phyloP scores from a whole-genome alignment of 2,329 filamentous ascomycete species.

The Stachybotrys elegans region DNA sequence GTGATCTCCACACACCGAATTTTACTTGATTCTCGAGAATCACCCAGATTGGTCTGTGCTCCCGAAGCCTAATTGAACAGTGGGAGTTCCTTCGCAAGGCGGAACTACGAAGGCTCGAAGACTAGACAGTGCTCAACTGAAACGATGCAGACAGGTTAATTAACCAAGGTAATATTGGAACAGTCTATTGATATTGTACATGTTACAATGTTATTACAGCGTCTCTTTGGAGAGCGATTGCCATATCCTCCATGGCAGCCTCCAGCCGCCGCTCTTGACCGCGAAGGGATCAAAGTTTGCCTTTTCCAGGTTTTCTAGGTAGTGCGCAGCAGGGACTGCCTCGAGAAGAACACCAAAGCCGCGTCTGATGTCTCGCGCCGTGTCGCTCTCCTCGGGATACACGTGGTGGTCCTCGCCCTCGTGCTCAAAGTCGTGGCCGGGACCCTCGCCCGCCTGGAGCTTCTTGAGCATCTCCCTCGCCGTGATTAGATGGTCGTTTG shows the following conservation, averaged over 20 bases:
- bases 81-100: too few relatives aligned
- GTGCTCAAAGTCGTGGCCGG: conserved; percentile 87
- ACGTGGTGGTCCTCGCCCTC: conserved; percentile 66
- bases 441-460: conserved; percentile 65
- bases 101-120: too few relatives aligned
- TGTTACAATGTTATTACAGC: conserved; percentile 36
- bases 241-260: conserved; percentile 72
- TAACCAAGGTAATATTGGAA: too few relatives aligned
- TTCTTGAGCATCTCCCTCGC: conserved; percentile 86
- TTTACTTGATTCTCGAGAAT: too few relatives aligned
- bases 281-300: conserved; percentile 80
- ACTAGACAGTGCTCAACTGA: too few relatives aligned
- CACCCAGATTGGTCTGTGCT: too few relatives aligned
- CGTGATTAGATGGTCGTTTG: conserved; percentile 93
- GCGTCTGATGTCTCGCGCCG: conserved; percentile 41
- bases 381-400: conserved; percentile 36
- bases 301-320: conserved; percentile 71
- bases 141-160: too few relatives aligned
- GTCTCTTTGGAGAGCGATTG: conserved; percentile 43
- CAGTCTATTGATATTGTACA: too few relatives aligned
- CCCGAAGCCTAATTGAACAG: too few relatives aligned
- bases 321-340: conserved; percentile 70
- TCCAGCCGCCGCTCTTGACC: conserved; percentile 64
- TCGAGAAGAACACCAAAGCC: conserved; percentile 80
- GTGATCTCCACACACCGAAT: too few relatives aligned